These are phyloP conservation scores for Dictyostelium intermedium DNA, from an alignment of 78 protist genomes.

Conservation along the genomic window DNA sequence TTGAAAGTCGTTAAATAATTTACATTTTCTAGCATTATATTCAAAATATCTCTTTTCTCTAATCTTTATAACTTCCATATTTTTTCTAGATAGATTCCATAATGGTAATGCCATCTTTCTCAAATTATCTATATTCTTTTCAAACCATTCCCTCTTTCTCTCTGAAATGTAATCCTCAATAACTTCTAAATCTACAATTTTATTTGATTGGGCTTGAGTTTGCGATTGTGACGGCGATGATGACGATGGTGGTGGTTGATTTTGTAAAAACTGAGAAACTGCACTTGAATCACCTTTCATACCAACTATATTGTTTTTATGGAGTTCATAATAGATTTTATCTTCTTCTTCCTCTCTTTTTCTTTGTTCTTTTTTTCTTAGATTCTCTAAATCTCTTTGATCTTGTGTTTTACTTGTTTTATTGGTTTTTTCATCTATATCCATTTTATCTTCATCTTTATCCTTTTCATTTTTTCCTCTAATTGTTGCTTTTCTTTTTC, in stretches of 20 bases:
- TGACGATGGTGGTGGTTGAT: not conserved
- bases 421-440: not conserved
- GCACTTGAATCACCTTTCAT: not conserved
- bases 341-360: not conserved
- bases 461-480: not conserved
- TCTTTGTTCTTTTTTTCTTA: not conserved
- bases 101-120: not conserved
- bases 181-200: not conserved
- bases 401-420: not conserved
- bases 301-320: not conserved
- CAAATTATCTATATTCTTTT: not conserved
- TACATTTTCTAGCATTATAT: not conserved
- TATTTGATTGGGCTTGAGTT: not conserved
- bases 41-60: not conserved
- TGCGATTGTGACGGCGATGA: not conserved
- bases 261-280: not conserved
- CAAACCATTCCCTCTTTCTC: conserved; percentile 31
- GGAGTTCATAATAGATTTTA: not conserved
- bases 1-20: not conserved
- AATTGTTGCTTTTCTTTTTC: too few species aligned
- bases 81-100: not conserved
- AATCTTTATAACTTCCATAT: not conserved
- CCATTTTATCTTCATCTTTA: not conserved
- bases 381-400: not conserved
- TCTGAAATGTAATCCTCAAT: conserved; percentile 1